Base-by-base conservation (phyloP, 192 early-diverging fungal species). In the Phlyctochytrium bullatum region DNA sequence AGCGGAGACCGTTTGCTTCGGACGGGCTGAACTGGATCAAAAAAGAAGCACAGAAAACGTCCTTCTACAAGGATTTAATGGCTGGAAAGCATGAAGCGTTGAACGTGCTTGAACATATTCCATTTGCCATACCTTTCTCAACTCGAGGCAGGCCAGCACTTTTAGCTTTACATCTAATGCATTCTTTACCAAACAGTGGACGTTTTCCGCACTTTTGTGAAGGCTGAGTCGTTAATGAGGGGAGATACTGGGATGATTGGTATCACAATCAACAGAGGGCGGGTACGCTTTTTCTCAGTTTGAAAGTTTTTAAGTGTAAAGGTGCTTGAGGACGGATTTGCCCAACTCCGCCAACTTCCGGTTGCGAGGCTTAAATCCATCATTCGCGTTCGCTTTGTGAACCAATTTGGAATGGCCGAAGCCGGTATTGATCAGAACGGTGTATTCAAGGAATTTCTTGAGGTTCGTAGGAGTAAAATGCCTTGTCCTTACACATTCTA, bases 381-480 rank as follows among this genome's bases (percentile, higher is more conserved):
- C 23, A 62, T 79, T n/a, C 58, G 63, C 58, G 71, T 79, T 25
- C 52, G 59, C 20, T 79, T 79, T 61, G 59, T 81, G 10, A 80
- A 68, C 59, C 60, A 65, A 51, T 54, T 69, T 1, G 76, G 76
- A 30, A 35, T 77, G 23, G 40, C 59, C 2, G 78, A 81, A 67
- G 64, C 71, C 34, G 78, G 78, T 14, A 80, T 81, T 34, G 78
- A 81, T 53, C 79, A 74, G 58, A 36, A 50, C 52, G 78, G 78
- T 20, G 70, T 81, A 2, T 81, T 81, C 63, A 80, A 81, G 59
- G 79, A 81, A 59, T 81, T 81, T 56, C 40, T 81, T 12, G 74
- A 61, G n/a, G n/a, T 20, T 4, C 16, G 25, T 34, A n/a, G n/a
- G n/a, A n/a, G n/a, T n/a, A n/a, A n/a, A n/a, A n/a, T n/a, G n/a